Conservation (phyloP, 441 rosid species). For the Adansonia rubrostipa region DNA sequence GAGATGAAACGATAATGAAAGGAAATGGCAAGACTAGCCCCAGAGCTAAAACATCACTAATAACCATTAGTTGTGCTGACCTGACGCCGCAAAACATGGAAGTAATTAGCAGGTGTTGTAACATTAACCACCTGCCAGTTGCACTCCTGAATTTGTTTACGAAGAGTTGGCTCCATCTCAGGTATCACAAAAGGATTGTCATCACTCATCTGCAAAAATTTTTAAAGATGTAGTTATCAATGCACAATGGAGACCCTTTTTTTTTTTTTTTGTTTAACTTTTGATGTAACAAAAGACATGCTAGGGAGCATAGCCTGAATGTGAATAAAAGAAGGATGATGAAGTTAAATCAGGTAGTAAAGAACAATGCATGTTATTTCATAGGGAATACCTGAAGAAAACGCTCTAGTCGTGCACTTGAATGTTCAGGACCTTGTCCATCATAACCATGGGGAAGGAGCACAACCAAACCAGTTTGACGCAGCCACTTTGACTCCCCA, state of each 20-base stretch:
- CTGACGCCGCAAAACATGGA: slow-evolving; percentile 97
- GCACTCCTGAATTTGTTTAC: slow-evolving; percentile 96
- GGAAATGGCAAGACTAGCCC: slow-evolving; percentile 10
- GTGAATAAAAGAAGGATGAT: not conserved
- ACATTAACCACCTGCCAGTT: slow-evolving; percentile 98
- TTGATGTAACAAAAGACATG: not conserved
- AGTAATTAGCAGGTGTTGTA: slow-evolving; percentile 97
- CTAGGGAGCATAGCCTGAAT: not conserved
- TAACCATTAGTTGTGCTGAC: slow-evolving; percentile 41
- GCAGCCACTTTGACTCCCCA: slow-evolving; percentile 97
- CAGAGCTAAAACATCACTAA: slow-evolving; percentile 9
- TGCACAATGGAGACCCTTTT: not conserved
- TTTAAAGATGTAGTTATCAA: slow-evolving; percentile 9
- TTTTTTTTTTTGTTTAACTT: not conserved
- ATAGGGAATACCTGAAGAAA: slow-evolving; percentile 74
- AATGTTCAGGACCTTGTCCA: slow-evolving; percentile 99
- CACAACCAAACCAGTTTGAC: slow-evolving; percentile 92
- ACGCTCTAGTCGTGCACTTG: slow-evolving; percentile 96
- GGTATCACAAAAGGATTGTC: slow-evolving; percentile 88
- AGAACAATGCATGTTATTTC: not conserved
- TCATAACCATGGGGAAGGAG: slow-evolving; percentile 98
- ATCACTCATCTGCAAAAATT: slow-evolving; percentile 83
- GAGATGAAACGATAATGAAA: slow-evolving; percentile 18
- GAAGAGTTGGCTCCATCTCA: slow-evolving; percentile 90
- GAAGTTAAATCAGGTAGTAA: not conserved